Conservation (phyloP, 2,329 filamentous ascomycete genomes). For the Cryphonectria carpinicola region DNA sequence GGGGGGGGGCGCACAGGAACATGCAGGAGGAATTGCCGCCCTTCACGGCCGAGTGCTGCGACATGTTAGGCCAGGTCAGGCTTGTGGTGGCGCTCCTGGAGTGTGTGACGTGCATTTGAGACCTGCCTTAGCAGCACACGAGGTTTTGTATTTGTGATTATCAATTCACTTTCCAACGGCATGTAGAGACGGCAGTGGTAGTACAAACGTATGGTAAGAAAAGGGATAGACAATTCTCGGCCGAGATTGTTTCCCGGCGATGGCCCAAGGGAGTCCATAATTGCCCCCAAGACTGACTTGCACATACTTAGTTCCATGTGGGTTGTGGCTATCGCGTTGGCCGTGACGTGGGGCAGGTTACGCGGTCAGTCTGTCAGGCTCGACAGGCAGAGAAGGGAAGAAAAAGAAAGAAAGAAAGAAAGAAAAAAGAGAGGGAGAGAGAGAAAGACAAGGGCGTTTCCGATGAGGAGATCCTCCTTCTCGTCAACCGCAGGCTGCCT, state of each 20-base stretch:
- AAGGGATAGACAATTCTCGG: background rate
- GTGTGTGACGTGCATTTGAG: background rate
- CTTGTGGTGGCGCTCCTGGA: background rate
- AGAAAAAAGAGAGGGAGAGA: no score
- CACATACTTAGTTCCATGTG: background rate
- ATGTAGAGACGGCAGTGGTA: background rate
- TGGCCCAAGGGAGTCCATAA: background rate
- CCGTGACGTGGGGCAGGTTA: conserved; percentile 2
- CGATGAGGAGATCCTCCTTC: no score
- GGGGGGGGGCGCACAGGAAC: background rate
- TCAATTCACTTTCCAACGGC: background rate
- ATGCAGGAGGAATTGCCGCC: conserved; percentile 5
- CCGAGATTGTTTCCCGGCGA: background rate
- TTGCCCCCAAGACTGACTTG: background rate
- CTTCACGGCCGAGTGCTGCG: background rate
- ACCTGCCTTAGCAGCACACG: background rate
- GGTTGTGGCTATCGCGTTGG: background rate
- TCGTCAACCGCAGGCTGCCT: background rate
- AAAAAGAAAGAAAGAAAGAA: background rate
- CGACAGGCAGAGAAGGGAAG: background rate
- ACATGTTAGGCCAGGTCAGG: conserved; percentile 1
- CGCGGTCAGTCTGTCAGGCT: background rate
- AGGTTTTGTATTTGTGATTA: background rate
- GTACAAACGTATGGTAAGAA: background rate
- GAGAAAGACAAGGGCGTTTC: no score